A percentile compares a stretch with the other conserved stretches of the same genome.
These are phyloP conservation scores for Cyberlindnera euphorbiae DNA, from an alignment of 805 yeast genomes.

Conservation along the genomic window DNA sequence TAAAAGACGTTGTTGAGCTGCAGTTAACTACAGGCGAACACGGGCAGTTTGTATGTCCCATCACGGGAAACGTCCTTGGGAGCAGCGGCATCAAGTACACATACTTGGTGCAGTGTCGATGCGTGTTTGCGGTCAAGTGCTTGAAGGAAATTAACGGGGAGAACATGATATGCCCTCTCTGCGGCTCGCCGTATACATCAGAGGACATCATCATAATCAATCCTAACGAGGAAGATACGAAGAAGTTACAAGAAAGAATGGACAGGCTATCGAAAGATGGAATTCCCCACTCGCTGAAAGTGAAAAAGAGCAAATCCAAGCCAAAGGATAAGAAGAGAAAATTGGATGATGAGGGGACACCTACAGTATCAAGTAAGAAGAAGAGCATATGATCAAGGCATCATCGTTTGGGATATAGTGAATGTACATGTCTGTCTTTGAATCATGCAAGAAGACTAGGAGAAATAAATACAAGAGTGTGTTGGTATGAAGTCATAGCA, in stretches of 20 bases:
- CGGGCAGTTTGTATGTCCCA: slow-evolving; percentile 32
- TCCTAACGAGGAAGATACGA: slow-evolving; percentile 24
- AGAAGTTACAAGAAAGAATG: slow-evolving; percentile 23
- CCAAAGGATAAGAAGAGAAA: background rate
- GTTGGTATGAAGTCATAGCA: too few relatives aligned
- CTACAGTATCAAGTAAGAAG: too few relatives aligned
- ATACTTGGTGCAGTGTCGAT: slow-evolving; percentile 44
- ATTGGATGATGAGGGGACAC: too few relatives aligned
- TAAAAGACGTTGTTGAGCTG: slow-evolving; percentile 42
- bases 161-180: slow-evolving; percentile 35
- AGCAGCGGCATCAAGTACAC: slow-evolving; percentile 33
- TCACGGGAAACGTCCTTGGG: slow-evolving; percentile 35
- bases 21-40: slow-evolving; percentile 25
- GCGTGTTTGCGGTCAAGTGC: slow-evolving; percentile 33
- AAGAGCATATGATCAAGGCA: too few relatives aligned
- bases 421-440: too few relatives aligned
- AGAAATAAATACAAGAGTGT: too few relatives aligned
- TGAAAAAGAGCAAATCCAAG: background rate
- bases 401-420: too few relatives aligned
- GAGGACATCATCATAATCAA: slow-evolving; percentile 36
- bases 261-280: slow-evolving; percentile 21
- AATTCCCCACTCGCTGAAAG: slow-evolving; percentile 34
- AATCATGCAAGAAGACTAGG: too few relatives aligned
- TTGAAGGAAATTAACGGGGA: slow-evolving; percentile 22
- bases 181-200: slow-evolving; percentile 26